phyloP scores from a whole-genome alignment of 768 basidiomycete species.

The Xerocomellus intermedius region DNA sequence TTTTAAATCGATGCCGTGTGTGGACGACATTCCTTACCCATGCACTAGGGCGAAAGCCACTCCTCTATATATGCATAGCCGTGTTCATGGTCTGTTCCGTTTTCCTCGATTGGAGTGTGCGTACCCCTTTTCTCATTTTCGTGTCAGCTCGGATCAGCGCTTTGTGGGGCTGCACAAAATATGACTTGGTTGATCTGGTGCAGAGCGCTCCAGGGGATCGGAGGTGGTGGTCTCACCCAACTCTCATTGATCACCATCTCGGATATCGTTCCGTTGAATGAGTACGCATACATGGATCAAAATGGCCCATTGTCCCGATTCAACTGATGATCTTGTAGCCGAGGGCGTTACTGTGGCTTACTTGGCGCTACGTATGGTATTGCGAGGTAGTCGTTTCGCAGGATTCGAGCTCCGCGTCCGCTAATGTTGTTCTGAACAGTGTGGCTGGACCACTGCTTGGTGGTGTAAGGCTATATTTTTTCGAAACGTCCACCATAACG shows the following conservation, averaged over 20 bases:
- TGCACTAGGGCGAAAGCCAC: conserved; percentile 58
- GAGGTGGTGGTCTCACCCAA: conserved; percentile 76
- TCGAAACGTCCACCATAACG: too few relatives aligned
- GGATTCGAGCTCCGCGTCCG: neutral
- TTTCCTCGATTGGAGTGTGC: neutral
- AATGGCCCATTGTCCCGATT: neutral
- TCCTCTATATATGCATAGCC: conserved; percentile 60
- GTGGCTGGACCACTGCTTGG: conserved; percentile 79
- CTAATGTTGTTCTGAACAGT: conserved; percentile 30
- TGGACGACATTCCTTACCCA: neutral
- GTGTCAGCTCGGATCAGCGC: conserved; percentile 67
- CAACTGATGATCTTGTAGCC: conserved; percentile 37
- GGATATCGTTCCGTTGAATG: conserved; percentile 78
- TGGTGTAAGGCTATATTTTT: conserved; percentile 49
- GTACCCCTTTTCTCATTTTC: neutral
- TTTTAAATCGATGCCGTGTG: neutral
- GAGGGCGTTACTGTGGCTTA: conserved; percentile 75
- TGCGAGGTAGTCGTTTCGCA: conserved; percentile 37
- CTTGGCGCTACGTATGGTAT: conserved; percentile 82
- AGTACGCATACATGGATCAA: conserved; percentile 42
- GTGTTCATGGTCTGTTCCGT: conserved; percentile 57
- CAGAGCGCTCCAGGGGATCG: conserved; percentile 80
- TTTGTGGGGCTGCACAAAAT: conserved; percentile 77
- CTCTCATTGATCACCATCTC: conserved; percentile 75
- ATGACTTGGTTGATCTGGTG: conserved; percentile 76